phyloP scores from a whole-genome alignment of 257 asterid species.

The Lithospermum erythrorhizon region DNA sequence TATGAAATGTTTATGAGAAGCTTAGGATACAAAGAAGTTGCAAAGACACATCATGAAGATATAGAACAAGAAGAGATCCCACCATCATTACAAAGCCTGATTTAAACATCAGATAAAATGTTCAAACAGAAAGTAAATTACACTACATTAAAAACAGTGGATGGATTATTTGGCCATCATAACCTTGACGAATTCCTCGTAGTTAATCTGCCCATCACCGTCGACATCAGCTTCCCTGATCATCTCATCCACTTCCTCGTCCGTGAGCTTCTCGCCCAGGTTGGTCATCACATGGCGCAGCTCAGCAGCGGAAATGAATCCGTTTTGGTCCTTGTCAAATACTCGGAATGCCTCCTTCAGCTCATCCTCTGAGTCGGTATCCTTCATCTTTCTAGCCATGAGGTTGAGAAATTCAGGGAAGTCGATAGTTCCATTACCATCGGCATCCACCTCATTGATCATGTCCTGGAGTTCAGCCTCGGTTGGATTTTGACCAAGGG shows the following conservation, averaged over 20 bases:
- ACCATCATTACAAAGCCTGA: constrained; percentile 1
- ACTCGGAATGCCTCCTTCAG: constrained; percentile 1
- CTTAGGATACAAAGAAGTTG: not conserved
- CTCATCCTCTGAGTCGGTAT: constrained; percentile 1
- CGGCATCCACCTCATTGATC: constrained; percentile 6
- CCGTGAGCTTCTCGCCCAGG: constrained; percentile 3
- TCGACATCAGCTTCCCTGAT: constrained; percentile 5
- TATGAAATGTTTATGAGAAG: not conserved
- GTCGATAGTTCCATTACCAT: constrained; percentile 5
- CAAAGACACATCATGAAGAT: not conserved
- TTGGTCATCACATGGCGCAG: constrained; percentile 5
- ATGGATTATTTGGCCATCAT: constrained; percentile 2
- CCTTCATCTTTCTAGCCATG: constrained; percentile 7
- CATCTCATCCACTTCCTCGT: constrained; percentile 4
- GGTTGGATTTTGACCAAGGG: constrained; percentile 2
- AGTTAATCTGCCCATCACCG: constrained; percentile 3
- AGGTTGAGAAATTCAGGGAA: constrained; percentile 4
- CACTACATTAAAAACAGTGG: not conserved
- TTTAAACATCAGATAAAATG: not conserved
- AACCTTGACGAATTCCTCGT: constrained; percentile 3
- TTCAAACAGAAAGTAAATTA: not conserved
- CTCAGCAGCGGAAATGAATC: constrained; percentile 7
- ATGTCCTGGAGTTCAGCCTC: constrained; percentile 6
- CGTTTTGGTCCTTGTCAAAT: constrained; percentile 2
- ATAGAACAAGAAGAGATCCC: not conserved